Percentiles rank a stretch among this genome's conserved stretches.
Conservation (phyloP, 305 asterid species). For the Euphrasia arctica region DNA sequence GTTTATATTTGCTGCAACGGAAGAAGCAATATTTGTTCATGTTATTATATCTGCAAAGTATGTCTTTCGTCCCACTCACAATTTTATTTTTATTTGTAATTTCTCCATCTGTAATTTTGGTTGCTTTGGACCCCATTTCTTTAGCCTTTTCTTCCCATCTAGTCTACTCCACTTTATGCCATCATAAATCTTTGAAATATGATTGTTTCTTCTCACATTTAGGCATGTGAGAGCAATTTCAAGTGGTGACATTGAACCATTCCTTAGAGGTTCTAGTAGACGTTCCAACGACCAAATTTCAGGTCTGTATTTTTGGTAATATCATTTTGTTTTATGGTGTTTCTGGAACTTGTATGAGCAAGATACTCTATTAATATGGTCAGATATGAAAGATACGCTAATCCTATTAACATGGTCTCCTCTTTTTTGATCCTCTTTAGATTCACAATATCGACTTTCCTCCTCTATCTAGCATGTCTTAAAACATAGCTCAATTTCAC, state of each 20-base stretch:
- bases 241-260: conserved; percentile 69
- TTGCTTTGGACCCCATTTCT: conserved; percentile 19
- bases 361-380: background rate
- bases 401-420: background rate
- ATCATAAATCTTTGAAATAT: conserved; percentile 17
- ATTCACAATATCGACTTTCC: background rate
- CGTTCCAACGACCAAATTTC: conserved; percentile 54
- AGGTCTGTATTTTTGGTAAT: conserved; percentile 43
- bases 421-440: background rate
- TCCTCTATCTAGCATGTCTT: background rate
- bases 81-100: conserved; percentile 4
- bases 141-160: conserved; percentile 14
- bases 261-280: conserved; percentile 49
- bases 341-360: conserved; percentile 20
- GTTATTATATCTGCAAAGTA: conserved; percentile 90
- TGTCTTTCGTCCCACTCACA: conserved; percentile 27
- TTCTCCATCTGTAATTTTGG: conserved; percentile 4
- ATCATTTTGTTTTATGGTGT: background rate
- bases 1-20: conserved; percentile 90
- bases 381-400: conserved; percentile 7
- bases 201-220: conserved; percentile 25
- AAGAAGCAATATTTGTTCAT: conserved; percentile 91
- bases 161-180: background rate
- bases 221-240: conserved; percentile 93
- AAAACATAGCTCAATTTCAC: background rate